Evolutionary conservation across 2,329 filamentous ascomycete species (phyloP), one percentile per base, ranked within the genome.

Genomic region (Coleophoma crateriformis): DNA sequence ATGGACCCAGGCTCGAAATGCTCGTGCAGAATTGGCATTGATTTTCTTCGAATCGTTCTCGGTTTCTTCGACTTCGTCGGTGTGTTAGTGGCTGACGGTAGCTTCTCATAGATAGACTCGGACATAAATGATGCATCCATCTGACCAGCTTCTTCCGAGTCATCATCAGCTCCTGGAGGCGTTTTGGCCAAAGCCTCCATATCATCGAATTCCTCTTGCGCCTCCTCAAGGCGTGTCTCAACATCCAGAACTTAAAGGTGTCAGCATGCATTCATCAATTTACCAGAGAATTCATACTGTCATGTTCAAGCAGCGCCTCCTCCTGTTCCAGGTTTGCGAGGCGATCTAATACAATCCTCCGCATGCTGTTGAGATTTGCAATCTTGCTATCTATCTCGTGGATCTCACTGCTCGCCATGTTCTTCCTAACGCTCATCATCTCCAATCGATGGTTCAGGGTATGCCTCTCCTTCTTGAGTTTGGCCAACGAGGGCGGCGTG

Each of bases 331-430:
- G 72, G 2, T 79, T 82, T 1, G 91, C 91, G 57, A 99, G 70
- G 54, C 94, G 80, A 49, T 96, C 90, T 50, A 99, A 69, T 42
- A 97, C 87, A 53, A 96, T 95, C 64, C 85, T 87, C 57, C 94
- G 85, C 90, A 97, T 96, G 54, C 83, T 89, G 59, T 90, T 86
- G 48, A 99, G 74, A 67, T 97, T 97, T 53, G 89, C 82, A 55
- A 99, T 92, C 70, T 97, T 99, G 71, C 87, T 91, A 70, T 99
- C 94, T 53, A 99, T 96, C 64, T 99, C 94, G 52, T 84, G 83
- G 51, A 99, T 97, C 68, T 99, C 94, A 55, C 89, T 88, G 62
- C 90, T 94, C 59, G 91, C 92, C 92, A 99, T 96, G 64, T 94
- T 96, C 70, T 99, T 99, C 52, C 94, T 82, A 54, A 97, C 83